phyloP scores from a whole-genome alignment of 306 rosid genomes.

The Vigna unguiculata region DNA sequence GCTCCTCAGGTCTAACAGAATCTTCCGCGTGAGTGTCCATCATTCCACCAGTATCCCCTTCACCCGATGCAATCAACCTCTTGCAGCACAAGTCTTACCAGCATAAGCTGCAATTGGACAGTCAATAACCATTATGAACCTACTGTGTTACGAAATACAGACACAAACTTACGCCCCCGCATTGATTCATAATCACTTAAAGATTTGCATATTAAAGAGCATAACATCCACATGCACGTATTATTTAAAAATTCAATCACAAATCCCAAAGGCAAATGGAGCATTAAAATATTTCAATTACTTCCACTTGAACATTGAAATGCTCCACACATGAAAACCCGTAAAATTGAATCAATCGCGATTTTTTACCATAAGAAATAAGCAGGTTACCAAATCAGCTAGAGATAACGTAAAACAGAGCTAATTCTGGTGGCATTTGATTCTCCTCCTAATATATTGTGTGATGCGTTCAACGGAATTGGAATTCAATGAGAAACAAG shows the following conservation, averaged over 20 bases:
- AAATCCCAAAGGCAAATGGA: constrained; percentile 28
- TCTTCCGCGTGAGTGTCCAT: constrained; percentile 54
- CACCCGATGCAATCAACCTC: constrained; percentile 54
- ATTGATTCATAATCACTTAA: constrained; percentile 10
- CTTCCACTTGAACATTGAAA: constrained; percentile 35
- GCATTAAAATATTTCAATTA: constrained; percentile 2
- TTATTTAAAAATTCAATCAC: not conserved
- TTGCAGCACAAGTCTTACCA: constrained; percentile 36
- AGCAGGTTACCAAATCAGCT: constrained; percentile 4
- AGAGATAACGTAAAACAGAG: constrained; percentile 17
- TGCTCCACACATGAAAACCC: constrained; percentile 27
- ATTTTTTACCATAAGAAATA: constrained; percentile 2
- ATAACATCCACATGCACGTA: not conserved
- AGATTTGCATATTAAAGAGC: not conserved
- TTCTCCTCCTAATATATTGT: not conserved
- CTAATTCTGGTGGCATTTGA: constrained; percentile 23
- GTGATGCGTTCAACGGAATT: constrained; percentile 33
- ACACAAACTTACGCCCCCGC: not conserved
- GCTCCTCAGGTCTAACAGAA: constrained; percentile 44
- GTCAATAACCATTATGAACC: constrained; percentile 32
- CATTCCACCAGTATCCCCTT: constrained; percentile 49
- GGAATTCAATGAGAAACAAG: constrained; percentile 7
- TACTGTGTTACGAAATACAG: not conserved
- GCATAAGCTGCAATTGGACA: constrained; percentile 49
- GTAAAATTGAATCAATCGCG: not conserved